Evolutionary conservation across 2,329 filamentous ascomycete genomes (phyloP).

Genomic region (Penicillium sumatraense): DNA sequence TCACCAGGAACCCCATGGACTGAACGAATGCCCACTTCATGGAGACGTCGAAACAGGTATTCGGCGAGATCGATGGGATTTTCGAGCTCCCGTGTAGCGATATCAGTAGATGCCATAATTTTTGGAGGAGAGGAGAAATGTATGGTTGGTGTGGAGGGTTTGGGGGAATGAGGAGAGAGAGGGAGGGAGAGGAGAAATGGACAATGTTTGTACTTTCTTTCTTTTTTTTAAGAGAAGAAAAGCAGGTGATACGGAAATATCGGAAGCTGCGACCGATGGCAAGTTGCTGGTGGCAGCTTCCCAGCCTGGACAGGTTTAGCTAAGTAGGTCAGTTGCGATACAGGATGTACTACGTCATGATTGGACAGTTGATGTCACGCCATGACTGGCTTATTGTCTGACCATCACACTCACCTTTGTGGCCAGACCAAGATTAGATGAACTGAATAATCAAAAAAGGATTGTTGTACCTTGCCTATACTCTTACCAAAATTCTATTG

Average conservation of each 20-base stretch:
- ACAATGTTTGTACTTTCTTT: not conserved
- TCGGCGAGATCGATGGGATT: constrained; percentile 52
- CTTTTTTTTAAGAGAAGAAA: not conserved
- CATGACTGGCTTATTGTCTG: not conserved
- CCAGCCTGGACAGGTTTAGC: too few relatives aligned
- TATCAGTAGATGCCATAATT: constrained; percentile 45
- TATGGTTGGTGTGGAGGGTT: too few relatives aligned
- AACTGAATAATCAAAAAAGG: too few relatives aligned
- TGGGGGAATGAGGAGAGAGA: not conserved
- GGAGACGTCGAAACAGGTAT: constrained; percentile 56
- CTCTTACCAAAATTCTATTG: too few relatives aligned
- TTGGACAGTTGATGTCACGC: constrained; percentile 29
- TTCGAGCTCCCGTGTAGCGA: constrained; percentile 49
- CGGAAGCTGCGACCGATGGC: not conserved
- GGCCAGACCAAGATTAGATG: not conserved
- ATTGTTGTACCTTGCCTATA: too few relatives aligned
- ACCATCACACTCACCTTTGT: not conserved
- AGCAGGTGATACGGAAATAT: constrained; percentile 1
- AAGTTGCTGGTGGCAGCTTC: not conserved
- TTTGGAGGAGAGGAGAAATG: not conserved
- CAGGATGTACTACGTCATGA: constrained; percentile 27
- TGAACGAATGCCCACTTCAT: constrained; percentile 54
- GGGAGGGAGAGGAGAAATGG: not conserved
- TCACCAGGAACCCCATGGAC: constrained; percentile 63
- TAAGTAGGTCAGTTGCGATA: not conserved